Evolutionary conservation across 2,329 filamentous ascomycete genomes (phyloP), one percentile per base, ranked within the genome.

Genomic region (Ambrosiella xylebori): DNA sequence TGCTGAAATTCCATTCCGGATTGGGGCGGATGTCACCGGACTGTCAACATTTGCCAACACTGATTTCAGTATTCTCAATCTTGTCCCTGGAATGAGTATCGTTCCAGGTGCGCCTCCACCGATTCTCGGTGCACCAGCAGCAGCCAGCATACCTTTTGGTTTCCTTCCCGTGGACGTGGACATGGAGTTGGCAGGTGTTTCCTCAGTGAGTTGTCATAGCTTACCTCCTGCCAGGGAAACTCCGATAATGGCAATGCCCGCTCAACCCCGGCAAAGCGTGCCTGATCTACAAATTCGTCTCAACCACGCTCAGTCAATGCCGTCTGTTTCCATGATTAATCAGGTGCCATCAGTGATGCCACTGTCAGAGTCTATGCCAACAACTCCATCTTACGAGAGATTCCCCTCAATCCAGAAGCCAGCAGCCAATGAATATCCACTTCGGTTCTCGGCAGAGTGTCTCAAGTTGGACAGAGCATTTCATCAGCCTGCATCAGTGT

Each of bases 371-470:
- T 40, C 37, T 39, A 17, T 50, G 11, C 52, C 57, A 12, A 36
- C 51, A 17, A 54, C 19, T 7, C 47, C 54, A 13, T 56, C 47
- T 8, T 51, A 63, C 39, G 56, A 61, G 45, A 38, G 49, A 19
- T 27, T 8, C 38, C 44, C 44, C 19, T 15, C 27, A 11, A n/a
- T 36, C 15, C 17, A 51, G 9, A 11, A 9, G 19, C 3, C 12
- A 69, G 67, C 47, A 67, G 66, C 15, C 50, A 57, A 64, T 64
- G 6, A 63, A 19, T 69, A 73, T 58, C 69, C 69, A 7, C 64
- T 75, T 57, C 74, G 77, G 3, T 81, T 81, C 65, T 81, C 75
- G 64, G 74, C 66, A 9, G 68, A 76, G 59, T 80, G 76, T 65
- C 76, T 76, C 59, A 77, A 75, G 59, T 68, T 69, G 19, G 74